Base-by-base conservation (phyloP, 2,329 filamentous ascomycete genomes). In the Pestalotiopsis sp. region DNA sequence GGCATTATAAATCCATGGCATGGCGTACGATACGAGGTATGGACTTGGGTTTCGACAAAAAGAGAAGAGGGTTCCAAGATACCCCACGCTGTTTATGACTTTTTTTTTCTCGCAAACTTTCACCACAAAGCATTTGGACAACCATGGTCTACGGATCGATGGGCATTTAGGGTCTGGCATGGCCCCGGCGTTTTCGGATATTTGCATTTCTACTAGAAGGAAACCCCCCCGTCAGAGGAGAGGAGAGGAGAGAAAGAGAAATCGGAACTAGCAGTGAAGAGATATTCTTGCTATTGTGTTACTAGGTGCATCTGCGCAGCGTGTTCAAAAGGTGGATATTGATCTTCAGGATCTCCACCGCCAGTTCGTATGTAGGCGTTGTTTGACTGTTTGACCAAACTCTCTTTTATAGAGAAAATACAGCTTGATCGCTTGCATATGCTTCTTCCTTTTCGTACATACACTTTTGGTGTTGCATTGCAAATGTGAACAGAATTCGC, bases 11-110 rank as follows among this genome's bases (percentile, higher is more conserved):
- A 65, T 23, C 36, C 63, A 65, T 65, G 41, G 63, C 63, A 57
- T 49, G 63, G 63, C 63, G 63, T 65, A 65, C 63, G 63, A 65
- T 14, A 65, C 45, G 63, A 65, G 63, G 39, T 25, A 55, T 58
- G 63, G 63, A 31, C 45, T 65, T 27, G 41, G 63, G 20, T 64
- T 49, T 49, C 20, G 36, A 64, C n/a, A 64, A 64, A 64, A 64
- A 64, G 61, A 64, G 61, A 64, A 64, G 39, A 45, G 41, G 61
- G 41, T 61, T 61, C 39, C 36, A 25, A 25, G n/a, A 64, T 64
- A 64, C 61, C 61, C 38, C 61, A 64, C 39, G 61, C 61, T 38
- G 38, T 45, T 64, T 49, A 64, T 64, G 61, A 64, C 41, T 45
- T 64, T 31, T 31, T 31, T 31, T 31, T 31, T 27, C 27, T 49